Percentiles rank a stretch among this genome's conserved stretches.
phyloP scores from a whole-genome alignment of 441 rosid species.

The Eugenia klotzschiana region DNA sequence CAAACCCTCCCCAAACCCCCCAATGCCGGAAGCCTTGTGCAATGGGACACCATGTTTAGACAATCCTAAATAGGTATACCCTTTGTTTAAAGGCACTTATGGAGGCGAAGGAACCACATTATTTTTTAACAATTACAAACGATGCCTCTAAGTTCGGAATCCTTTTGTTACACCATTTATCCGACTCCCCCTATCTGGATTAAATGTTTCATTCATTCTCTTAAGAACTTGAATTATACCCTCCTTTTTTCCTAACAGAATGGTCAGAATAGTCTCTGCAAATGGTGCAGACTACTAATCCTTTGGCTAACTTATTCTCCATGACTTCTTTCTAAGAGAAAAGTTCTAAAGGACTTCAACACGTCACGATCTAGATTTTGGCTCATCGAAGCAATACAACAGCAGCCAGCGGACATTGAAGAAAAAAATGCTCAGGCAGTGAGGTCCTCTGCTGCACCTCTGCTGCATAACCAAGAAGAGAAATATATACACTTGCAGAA shows the following conservation, averaged over 20 bases:
- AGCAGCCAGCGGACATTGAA: not conserved
- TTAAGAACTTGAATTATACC: not conserved
- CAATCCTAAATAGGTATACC: not conserved
- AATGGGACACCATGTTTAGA: not conserved
- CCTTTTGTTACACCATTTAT: not conserved
- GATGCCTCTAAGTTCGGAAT: not conserved
- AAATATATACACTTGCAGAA: not conserved
- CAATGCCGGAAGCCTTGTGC: not conserved
- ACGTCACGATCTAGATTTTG: not conserved
- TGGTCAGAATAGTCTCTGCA: not conserved
- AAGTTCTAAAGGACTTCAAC: not conserved
- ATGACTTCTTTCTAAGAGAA: not conserved
- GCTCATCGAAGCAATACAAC: not conserved
- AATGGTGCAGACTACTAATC: not conserved
- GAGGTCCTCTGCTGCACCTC: not conserved
- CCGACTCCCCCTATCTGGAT: not conserved
- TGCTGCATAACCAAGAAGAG: not conserved
- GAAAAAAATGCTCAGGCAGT: not conserved
- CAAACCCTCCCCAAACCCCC: not conserved
- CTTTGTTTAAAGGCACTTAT: not conserved
- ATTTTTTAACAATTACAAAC: not conserved
- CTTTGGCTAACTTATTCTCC: not conserved
- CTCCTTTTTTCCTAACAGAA: not conserved
- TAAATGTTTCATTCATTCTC: not conserved
- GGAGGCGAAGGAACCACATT: not conserved